Evolutionary conservation across 176 grass and related monocot genomes (phyloP), one percentile per base, ranked within the genome.

Genomic region (Hyparrhenia diplandra): DNA sequence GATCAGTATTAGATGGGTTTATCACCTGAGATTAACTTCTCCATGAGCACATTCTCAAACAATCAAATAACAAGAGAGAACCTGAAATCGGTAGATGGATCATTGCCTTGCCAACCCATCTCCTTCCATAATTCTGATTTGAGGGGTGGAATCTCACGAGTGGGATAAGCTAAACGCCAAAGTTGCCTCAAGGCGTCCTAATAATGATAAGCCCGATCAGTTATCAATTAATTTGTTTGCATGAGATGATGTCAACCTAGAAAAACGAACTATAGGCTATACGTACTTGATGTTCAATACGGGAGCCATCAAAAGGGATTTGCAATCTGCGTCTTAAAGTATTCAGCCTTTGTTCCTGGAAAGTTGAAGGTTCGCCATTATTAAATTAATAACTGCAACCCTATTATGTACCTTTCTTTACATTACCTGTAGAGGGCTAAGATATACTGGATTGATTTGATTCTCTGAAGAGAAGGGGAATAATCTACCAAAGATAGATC

Each of bases 51-150:
- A 74, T 39, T 35, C 28, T 16, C 82, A 13, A 10, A 46, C 76
- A 12, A 28, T 35, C 73, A 76, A 80, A 74, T 21, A 54, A 77
- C 34, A 49, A 47, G 34, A 58, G 47, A 40, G 55, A 66, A 98
- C 95, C 95, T 94, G 81, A 98, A 98, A 91, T 98, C 95, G 59
- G 95, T 94, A 82, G 92, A 91, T 61, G 95, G 95, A 47, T 98
- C 95, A 54, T 55, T 91, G 55, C 95, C 95, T 91, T 98, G 95
- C 95, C 95, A 98, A 77, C 95, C 95, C 95, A 98, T 98, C 57
- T 95, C 88, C 84, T 95, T 98, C 95, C 95, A 98, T 64, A 87
- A 80, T 84, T 98, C 90, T 21, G 95, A 98, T 93, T 95, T 94
- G 31, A 94, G 82, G 34, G 92, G 84, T 74, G 95, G 95, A 79